phyloP scores from a whole-genome alignment of 768 basidiomycete genomes.

The Ramaria sp. region DNA sequence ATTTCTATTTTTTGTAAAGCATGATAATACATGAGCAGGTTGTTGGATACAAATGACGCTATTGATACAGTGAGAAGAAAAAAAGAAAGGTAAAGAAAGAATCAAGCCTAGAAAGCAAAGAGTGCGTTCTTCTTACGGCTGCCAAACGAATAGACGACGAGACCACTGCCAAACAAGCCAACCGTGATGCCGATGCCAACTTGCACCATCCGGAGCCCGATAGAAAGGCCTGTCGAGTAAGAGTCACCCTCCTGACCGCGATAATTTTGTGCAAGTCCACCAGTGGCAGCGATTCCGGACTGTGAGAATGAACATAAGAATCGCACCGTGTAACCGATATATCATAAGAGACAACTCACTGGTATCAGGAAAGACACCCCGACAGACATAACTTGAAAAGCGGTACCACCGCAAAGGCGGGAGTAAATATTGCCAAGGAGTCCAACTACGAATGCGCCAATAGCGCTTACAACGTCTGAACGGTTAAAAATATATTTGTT shows the following conservation, averaged over 20 bases:
- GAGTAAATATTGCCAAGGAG: slow-evolving; percentile 74
- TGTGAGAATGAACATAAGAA: too few species aligned
- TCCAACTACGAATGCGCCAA: slow-evolving; percentile 76
- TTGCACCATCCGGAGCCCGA: slow-evolving; percentile 39
- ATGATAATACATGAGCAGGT: background rate
- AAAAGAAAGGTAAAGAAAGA: background rate
- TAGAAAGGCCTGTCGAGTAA: background rate
- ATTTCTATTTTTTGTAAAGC: background rate
- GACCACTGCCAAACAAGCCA: slow-evolving; percentile 71
- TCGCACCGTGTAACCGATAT: too few species aligned
- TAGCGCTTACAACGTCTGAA: slow-evolving; percentile 74
- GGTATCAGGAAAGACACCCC: slow-evolving; percentile 83
- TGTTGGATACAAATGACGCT: background rate
- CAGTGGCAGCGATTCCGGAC: background rate
- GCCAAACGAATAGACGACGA: too few species aligned
- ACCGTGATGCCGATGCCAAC: slow-evolving; percentile 88
- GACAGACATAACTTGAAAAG: slow-evolving; percentile 86
- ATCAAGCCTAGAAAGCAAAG: background rate
- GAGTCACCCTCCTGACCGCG: background rate
- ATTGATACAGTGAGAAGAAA: background rate
- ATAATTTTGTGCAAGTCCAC: background rate
- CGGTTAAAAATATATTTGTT: slow-evolving; percentile 77
- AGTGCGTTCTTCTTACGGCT: slow-evolving; percentile 26
- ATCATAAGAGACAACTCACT: too few species aligned
- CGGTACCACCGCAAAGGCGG: slow-evolving; percentile 71